Evolutionary conservation across 306 rosid genomes (phyloP).

Genomic region (Hippophae tibetana): DNA sequence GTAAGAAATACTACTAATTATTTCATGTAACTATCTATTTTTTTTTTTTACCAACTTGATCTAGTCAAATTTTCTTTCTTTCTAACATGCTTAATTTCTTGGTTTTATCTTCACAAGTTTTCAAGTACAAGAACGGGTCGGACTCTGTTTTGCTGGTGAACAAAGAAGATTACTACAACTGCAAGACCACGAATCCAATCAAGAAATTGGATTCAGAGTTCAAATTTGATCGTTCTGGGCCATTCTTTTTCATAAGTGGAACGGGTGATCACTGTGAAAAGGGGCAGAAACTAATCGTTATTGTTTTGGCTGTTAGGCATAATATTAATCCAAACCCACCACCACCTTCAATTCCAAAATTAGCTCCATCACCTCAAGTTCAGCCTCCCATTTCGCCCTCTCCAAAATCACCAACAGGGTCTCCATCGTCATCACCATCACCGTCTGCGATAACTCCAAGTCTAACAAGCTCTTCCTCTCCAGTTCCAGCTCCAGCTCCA

Average conservation of each 20-base stretch:
- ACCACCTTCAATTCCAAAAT: neutral
- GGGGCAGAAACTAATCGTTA: slow-evolving; percentile 57
- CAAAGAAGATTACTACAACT: slow-evolving; percentile 49
- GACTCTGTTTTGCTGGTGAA: slow-evolving; percentile 67
- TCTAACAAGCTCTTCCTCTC: slow-evolving; percentile 1
- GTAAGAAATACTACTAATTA: slow-evolving; percentile 23
- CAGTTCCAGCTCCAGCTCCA: neutral
- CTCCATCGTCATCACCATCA: slow-evolving; percentile 12
- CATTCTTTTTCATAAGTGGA: slow-evolving; percentile 66
- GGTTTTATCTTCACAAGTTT: slow-evolving; percentile 36
- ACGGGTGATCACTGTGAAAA: slow-evolving; percentile 41
- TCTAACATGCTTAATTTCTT: neutral
- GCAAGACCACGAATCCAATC: slow-evolving; percentile 54
- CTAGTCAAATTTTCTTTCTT: neutral
- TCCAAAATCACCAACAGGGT: neutral
- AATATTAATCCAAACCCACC: neutral
- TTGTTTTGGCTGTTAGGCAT: slow-evolving; percentile 44
- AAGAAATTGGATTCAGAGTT: slow-evolving; percentile 48
- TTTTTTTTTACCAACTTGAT: neutral
- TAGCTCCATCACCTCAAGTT: neutral
- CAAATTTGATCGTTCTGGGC: slow-evolving; percentile 50
- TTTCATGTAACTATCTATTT: too few relatives aligned
- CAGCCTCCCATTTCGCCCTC: slow-evolving; percentile 7
- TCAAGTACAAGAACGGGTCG: slow-evolving; percentile 55
- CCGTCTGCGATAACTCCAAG: neutral